phyloP scores from a whole-genome alignment of 805 yeast genomes.

The Wickerhamiella azyma region DNA sequence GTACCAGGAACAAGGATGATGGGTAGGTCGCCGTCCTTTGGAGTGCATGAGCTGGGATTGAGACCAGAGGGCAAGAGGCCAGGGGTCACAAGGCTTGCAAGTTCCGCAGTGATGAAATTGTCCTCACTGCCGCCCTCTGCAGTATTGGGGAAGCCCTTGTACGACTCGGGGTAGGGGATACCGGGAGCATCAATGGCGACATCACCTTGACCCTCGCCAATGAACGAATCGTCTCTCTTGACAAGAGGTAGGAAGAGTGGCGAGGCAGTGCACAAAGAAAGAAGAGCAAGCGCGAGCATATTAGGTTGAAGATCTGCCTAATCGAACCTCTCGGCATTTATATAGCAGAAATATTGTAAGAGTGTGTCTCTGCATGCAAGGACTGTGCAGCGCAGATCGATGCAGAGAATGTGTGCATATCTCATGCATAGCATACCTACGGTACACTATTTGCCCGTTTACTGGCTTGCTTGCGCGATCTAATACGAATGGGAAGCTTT shows the following conservation, averaged over 20 bases:
- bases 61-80: constrained; percentile 1
- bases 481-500: no score
- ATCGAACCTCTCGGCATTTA: not conserved
- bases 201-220: not conserved
- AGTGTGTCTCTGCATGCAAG: not conserved
- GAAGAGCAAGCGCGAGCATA: not conserved
- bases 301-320: not conserved
- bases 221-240: not conserved
- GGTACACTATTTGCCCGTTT: no score
- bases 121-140: not conserved
- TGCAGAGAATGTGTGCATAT: not conserved
- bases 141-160: constrained; percentile 1
- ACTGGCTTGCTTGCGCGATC: no score
- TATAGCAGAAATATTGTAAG: no score
- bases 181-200: constrained; percentile 1
- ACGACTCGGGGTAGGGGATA: not conserved
- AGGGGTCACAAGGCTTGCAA: not conserved
- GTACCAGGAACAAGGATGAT: constrained; percentile 4
- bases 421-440: no score
- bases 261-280: not conserved
- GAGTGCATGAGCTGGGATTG: not conserved
- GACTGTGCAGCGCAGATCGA: not conserved
- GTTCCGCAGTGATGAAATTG: not conserved
- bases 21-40: constrained; percentile 3
- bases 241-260: not conserved